Evolutionary conservation across 352 stramenopile genomes (phyloP), one percentile per base, ranked within the genome.

Genomic region (Phytophthora sojae): DNA sequence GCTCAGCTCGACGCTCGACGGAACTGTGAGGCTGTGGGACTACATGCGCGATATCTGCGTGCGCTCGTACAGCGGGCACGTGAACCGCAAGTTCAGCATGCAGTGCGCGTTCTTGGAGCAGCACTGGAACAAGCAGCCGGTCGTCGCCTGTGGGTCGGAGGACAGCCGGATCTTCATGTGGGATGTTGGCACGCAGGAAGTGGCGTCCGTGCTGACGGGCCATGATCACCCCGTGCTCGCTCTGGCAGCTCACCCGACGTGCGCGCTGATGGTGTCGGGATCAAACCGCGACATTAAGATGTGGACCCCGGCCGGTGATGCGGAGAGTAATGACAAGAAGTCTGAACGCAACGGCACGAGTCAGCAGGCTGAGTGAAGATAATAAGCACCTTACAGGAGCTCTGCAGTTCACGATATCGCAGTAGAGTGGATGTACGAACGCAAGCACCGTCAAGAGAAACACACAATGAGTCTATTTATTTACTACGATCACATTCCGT

Each of bases 91-190:
- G 58, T 98, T 97, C 75, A 98, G 94, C 68, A 79, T 97, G 54
- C 85, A 92, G 21, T 86, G 90, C 30, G 76, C 79, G 6, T 98
- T 98, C 66, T 72, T 93, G 6, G 65, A 90, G n/a, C 80, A 86
- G 49, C 73, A 61, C 7, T 73, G 67, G 21, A 71, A 66, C 44
- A 69, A 56, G 32, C 57, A 71, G 21, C 65, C 88, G 23, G 75
- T 86, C 57, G 80, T 99, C 47, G 81, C 97, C 3, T 97, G 86
- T 19, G 97, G 97, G 2, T 98, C 90, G 9, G 97, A 99, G 70
- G 94, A 98, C 67, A 94, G 92, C 42, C 83, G 86, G 15, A 84
- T 99, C 25, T 89, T 97, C 56, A 64, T 98, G 52, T 99, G 97
- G 85, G 91, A 99, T 79, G 75, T 99, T 30, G 85, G 97, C 29